Evolutionary conservation across 1,139 yeast genomes (phyloP).

Genomic region (Taiozyma sp.): DNA sequence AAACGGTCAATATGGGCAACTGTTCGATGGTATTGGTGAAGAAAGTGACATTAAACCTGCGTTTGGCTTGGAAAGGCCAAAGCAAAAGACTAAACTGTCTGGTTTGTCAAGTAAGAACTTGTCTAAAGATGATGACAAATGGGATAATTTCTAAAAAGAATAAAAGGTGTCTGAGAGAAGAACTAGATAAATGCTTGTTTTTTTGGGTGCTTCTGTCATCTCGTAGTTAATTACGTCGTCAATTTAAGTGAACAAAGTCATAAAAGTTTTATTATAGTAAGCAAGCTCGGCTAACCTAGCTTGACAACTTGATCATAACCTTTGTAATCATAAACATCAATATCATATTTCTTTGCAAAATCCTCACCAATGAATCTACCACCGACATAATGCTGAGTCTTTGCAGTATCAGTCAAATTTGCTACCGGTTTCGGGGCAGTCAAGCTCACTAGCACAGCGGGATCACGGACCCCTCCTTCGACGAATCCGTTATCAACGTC

Average conservation of each 20-base stretch:
- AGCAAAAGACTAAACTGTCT: slow-evolving; percentile 49
- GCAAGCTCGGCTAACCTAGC: not conserved
- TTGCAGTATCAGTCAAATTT: slow-evolving; percentile 32
- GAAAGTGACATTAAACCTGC: slow-evolving; percentile 50
- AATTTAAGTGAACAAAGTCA: not conserved
- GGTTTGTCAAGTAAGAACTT: slow-evolving; percentile 41
- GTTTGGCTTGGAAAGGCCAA: slow-evolving; percentile 65
- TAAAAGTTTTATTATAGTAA: no score
- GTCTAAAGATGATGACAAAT: slow-evolving; percentile 38
- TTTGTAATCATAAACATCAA: slow-evolving; percentile 53
- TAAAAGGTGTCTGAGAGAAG: not conserved
- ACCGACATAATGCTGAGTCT: slow-evolving; percentile 67
- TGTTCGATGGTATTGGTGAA: slow-evolving; percentile 46
- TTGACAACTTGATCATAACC: slow-evolving; percentile 44
- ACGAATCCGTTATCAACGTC: slow-evolving; percentile 85
- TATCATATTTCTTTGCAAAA: slow-evolving; percentile 70
- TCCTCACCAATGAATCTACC: slow-evolving; percentile 73
- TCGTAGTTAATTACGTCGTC: not conserved
- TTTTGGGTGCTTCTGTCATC: not conserved
- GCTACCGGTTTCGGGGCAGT: slow-evolving; percentile 96
- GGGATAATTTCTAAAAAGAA: slow-evolving; percentile 36
- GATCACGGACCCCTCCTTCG: slow-evolving; percentile 41
- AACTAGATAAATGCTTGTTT: not conserved
- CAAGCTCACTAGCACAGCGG: slow-evolving; percentile 69
- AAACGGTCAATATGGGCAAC: slow-evolving; percentile 41